A percentile compares a stretch with the other conserved stretches of the same genome.
phyloP scores from a whole-genome alignment of 2,329 filamentous ascomycete genomes.

The Fusarium nanum region DNA sequence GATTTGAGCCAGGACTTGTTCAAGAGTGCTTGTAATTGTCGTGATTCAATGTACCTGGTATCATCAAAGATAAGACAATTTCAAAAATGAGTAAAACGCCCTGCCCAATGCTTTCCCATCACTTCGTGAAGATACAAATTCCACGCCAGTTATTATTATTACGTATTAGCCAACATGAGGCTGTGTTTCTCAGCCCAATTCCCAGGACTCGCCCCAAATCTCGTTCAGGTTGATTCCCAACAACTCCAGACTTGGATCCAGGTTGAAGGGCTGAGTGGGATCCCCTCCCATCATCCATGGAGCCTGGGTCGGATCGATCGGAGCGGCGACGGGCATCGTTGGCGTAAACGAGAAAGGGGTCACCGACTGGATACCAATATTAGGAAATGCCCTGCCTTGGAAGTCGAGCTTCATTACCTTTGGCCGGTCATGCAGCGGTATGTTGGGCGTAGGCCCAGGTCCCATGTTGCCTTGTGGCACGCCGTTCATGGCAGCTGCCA shows the following conservation, averaged over 20 bases:
- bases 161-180: conserved; percentile 30
- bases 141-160: conserved; percentile 43
- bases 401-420: conserved; percentile 54
- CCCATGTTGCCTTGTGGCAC: conserved; percentile 43
- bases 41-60: conserved; percentile 39
- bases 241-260: conserved; percentile 65
- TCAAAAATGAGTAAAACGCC: conserved; percentile 7
- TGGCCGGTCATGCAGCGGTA: conserved; percentile 53
- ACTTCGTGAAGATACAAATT: conserved; percentile 9
- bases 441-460: conserved; percentile 46
- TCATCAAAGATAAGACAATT: conserved; percentile 32
- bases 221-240: conserved; percentile 66
- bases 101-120: conserved; percentile 12
- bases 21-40: conserved; percentile 34
- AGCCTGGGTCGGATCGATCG: conserved; percentile 51
- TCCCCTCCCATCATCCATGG: conserved; percentile 52
- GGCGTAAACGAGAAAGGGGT: conserved; percentile 56
- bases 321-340: conserved; percentile 50
- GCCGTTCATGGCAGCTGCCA: conserved; percentile 42
- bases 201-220: conserved; percentile 65
- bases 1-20: conserved; percentile 20
- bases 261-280: conserved; percentile 57
- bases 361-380: conserved; percentile 53
- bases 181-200: conserved; percentile 50
- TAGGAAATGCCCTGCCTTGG: conserved; percentile 45